phyloP scores from a whole-genome alignment of 2,329 filamentous ascomycete genomes.

The Scytalidium lignicola region DNA sequence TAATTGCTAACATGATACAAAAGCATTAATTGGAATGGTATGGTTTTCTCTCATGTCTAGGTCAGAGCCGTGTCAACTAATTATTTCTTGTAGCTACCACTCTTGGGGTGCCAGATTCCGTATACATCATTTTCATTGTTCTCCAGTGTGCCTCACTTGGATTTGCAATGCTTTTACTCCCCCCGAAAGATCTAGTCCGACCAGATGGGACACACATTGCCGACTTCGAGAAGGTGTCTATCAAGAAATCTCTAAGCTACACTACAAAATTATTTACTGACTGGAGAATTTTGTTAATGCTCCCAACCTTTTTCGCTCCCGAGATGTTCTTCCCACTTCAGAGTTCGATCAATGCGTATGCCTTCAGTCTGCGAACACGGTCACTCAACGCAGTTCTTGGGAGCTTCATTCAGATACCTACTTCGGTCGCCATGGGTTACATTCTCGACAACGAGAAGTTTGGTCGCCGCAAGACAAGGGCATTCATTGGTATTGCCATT shows the following conservation, averaged over 20 bases:
- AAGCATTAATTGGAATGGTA: not conserved
- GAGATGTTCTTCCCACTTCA: constrained; percentile 1
- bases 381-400: not conserved
- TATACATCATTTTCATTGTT: constrained; percentile 6
- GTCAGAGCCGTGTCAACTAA: not conserved
- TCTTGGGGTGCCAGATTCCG: not conserved
- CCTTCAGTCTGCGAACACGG: constrained; percentile 1
- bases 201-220: constrained; percentile 1
- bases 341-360: constrained; percentile 2
- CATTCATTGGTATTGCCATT: not conserved
- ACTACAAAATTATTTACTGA: constrained; percentile 1
- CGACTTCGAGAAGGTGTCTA: not conserved
- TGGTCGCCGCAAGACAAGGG: not conserved
- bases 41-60: not conserved
- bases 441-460: not conserved
- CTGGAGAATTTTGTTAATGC: not conserved
- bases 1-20: not conserved
- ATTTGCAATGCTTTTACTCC: constrained; percentile 2
- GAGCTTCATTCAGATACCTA: constrained; percentile 2
- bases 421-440: not conserved
- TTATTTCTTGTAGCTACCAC: not conserved
- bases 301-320: not conserved
- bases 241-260: not conserved
- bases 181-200: not conserved
- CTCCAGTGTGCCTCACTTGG: not conserved